Evolutionary conservation across 1,284 basidiomycete species (phyloP), one percentile per base, ranked within the genome.

Genomic region (Cryptococcus maquisensis): DNA sequence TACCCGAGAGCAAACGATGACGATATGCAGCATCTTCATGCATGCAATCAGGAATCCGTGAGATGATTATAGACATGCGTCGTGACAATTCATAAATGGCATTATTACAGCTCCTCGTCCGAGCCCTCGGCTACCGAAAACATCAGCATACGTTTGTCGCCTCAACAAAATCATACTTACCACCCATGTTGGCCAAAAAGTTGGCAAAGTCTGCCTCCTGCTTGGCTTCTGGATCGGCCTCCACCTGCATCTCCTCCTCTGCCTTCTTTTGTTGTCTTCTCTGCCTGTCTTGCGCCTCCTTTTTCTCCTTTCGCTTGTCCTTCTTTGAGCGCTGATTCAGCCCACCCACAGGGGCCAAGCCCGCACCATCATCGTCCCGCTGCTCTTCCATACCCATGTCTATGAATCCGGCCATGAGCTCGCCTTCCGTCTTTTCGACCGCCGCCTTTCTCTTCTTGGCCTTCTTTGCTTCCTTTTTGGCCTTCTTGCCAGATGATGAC

Each of bases 141-240:
- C 38, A 36, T 43, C 16, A 23, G 15, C 23, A 20, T n/a, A 35
- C 16, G 35, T 47, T 35, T 24, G 23, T 12, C n/a, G 21, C 21
- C 4, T 4, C 36, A 20, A 32, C 4, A 43, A 15, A 12, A 49
- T 28, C 20, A 49, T 18, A 57, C 53, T 67, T 63, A 69, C 68
- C 73, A 43, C 73, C 73, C 48, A 76, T 69, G 24, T 60, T 67
- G 21, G 71, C 60, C 47, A 77, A 63, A 62, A 77, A 77, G 44
- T 57, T 69, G 18, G 72, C 73, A 65, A 77, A 77, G 26, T 77
- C 75, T 21, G 60, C 55, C 59, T 75, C 75, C 61, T 73, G 73
- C 59, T 62, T 64, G 43, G 55, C 62, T n/a, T 67, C 68, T 9
- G 62, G 66, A 45, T 72, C 67, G 54, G 67, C 51, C 46, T 56